A percentile compares a stretch with the other conserved stretches of the same genome.
Conservation (phyloP, 2,329 filamentous ascomycete species). For the Bipolaris gigantea region DNA sequence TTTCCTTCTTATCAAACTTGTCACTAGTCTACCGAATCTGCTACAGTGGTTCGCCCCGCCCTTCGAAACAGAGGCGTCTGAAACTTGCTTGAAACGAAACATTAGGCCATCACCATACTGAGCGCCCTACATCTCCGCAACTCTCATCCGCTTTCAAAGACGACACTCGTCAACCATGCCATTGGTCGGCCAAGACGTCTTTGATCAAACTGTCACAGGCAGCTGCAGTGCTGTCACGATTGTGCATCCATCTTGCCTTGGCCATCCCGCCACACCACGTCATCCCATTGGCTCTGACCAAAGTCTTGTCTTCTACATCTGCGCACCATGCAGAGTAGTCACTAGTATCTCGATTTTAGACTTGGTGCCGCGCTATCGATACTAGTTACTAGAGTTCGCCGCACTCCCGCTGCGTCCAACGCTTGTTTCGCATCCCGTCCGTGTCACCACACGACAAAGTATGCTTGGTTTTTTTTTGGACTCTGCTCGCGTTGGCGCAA, state of each 20-base stretch:
- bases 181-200: neutral
- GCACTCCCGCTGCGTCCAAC: too few species aligned
- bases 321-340: too few species aligned
- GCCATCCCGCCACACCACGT: neutral
- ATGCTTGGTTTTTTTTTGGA: too few species aligned
- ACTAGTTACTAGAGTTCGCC: too few species aligned
- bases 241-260: neutral
- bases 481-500: too few species aligned
- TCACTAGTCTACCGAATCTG: constrained; percentile 12
- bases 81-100: constrained; percentile 22
- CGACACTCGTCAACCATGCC: neutral
- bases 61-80: constrained; percentile 18
- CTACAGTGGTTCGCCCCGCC: constrained; percentile 19
- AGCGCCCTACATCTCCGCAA: neutral
- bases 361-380: too few species aligned
- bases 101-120: neutral
- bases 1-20: constrained; percentile 24
- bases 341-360: too few species aligned
- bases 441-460: too few species aligned
- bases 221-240: neutral
- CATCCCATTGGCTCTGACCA: too few species aligned
- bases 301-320: too few species aligned
- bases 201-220: neutral
- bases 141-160: neutral
- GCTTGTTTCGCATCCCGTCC: too few species aligned